These are phyloP conservation scores for Claviceps capensis DNA, from an alignment of 2,329 filamentous ascomycete genomes.

Conservation along the genomic window DNA sequence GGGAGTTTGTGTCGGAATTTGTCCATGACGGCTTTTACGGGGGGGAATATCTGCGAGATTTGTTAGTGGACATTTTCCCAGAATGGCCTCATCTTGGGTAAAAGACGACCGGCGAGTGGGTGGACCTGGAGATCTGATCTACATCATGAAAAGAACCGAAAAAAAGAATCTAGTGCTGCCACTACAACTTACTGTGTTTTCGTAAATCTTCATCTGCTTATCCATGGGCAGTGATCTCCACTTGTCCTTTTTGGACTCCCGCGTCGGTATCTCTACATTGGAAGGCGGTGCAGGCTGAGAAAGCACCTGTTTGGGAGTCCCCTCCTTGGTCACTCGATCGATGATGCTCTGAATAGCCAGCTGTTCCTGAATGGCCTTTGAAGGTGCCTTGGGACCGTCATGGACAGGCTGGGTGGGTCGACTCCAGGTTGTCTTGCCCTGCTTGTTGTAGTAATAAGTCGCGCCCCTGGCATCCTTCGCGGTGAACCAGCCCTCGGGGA, in stretches of 20 bases:
- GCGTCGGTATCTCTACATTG: constrained; percentile 31
- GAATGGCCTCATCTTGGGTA: too few relatives aligned
- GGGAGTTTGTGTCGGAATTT: constrained; percentile 80
- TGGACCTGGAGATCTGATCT: too few relatives aligned
- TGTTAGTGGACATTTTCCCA: background rate
- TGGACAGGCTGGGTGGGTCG: constrained; percentile 57
- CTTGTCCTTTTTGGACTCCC: constrained; percentile 52
- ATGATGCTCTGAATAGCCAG: constrained; percentile 74
- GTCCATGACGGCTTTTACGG: constrained; percentile 73
- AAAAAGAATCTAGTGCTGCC: background rate
- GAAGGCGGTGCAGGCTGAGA: constrained; percentile 51
- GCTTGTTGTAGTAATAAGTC: constrained; percentile 74
- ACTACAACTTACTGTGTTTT: constrained; percentile 62
- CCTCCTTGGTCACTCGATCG: constrained; percentile 64
- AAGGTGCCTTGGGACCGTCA: constrained; percentile 51
- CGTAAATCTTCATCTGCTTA: constrained; percentile 91
- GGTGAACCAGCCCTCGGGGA: constrained; percentile 79
- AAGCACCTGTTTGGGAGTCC: constrained; percentile 34
- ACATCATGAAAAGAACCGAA: too few relatives aligned
- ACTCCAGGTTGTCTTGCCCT: constrained; percentile 69
- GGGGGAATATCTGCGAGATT: constrained; percentile 54
- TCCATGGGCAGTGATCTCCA: constrained; percentile 59
- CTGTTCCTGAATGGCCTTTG: constrained; percentile 48
- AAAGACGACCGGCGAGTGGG: too few relatives aligned
- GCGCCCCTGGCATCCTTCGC: constrained; percentile 57